Evolutionary conservation across 495 filamentous ascomycete genomes (phyloP).

Genomic region (Neurospora discreta): DNA sequence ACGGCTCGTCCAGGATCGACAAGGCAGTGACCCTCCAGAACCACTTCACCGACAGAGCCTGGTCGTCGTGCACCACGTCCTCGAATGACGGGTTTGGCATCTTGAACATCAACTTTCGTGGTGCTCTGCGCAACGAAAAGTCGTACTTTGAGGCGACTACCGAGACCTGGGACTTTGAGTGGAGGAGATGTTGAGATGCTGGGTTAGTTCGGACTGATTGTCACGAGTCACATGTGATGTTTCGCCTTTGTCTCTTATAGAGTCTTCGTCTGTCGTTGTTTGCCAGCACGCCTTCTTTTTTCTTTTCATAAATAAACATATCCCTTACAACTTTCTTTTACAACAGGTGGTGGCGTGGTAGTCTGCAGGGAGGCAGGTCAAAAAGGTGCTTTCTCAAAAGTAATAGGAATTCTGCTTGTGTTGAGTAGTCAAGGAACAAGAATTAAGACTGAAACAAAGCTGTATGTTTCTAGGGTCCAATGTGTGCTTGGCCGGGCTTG

Average conservation of each 20-base stretch:
- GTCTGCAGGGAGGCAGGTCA: not conserved
- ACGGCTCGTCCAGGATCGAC: conserved; percentile 14
- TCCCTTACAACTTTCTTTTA: not conserved
- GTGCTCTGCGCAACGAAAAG: conserved; percentile 24
- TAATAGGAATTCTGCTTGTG: not conserved
- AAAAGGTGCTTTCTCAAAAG: not conserved
- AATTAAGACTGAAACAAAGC: not conserved
- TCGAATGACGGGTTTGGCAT: conserved; percentile 22
- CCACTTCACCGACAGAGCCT: conserved; percentile 21
- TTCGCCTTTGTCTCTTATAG: not conserved
- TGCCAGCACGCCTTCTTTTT: not conserved
- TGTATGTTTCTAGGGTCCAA: not conserved
- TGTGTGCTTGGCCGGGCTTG: not conserved
- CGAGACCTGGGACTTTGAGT: conserved; percentile 33
- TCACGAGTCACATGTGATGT: not conserved
- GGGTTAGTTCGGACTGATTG: too few relatives aligned
- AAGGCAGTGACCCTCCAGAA: conserved; percentile 20
- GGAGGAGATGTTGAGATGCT: conserved; percentile 28
- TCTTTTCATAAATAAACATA: too few relatives aligned
- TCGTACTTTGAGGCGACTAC: conserved; percentile 28
- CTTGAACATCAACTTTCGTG: conserved; percentile 36
- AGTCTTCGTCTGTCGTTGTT: not conserved
- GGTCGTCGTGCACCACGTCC: conserved; percentile 28
- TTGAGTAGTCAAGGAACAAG: not conserved
- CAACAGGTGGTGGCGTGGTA: not conserved